Base-by-base conservation (phyloP, 208 protist species). In the Balamuthia mandrillaris region DNA sequence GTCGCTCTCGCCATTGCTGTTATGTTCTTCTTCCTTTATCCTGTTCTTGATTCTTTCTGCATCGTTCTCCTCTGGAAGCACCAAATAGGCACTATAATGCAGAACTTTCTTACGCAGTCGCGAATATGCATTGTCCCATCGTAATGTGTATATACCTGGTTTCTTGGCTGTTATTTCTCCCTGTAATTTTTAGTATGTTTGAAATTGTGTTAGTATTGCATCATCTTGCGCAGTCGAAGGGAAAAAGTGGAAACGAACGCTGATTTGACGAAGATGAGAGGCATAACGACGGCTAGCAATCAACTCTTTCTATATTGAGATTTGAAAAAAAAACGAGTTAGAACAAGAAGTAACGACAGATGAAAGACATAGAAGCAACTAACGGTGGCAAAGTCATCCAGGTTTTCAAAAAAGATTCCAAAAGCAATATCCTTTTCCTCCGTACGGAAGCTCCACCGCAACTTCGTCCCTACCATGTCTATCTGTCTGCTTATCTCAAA, bases 371-470 rank as follows among this genome's bases (percentile, higher is more conserved):
- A 63, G 56, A 18, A 31, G 21, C 33, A 9, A 21, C 14, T 63
- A 31, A 7, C 56, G 24, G 56, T 10, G 33, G 56, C 56, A 12
- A 9, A 18, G 52, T 27, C 6, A 27, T n/a, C n/a, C n/a, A n/a
- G n/a, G n/a, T n/a, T n/a, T n/a, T n/a, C 58, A 31, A 78, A 78
- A 33, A 78, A 41, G 3, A 78, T 47, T 21, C 68, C 68, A n/a
- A 78, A 78, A 16, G 68, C 68, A 35, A 78, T 78, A 47, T 78
- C 68, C 31, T 78, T 78, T 7, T 78, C 68, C 68, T 78, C 45
- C 29, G 27, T 39, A 41, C 58, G 51, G 68, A 78, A 78, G 3
- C 27, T 41, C 68, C 68, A 78, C 29, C 68, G 68, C 37, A 78
- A 47, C 0, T 33, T 7, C 10, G 41, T 47, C 45, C 68, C 68